These are phyloP conservation scores for Oryza meyeriana DNA, from an alignment of 176 grass and related monocot genomes.

Conservation along the genomic window DNA sequence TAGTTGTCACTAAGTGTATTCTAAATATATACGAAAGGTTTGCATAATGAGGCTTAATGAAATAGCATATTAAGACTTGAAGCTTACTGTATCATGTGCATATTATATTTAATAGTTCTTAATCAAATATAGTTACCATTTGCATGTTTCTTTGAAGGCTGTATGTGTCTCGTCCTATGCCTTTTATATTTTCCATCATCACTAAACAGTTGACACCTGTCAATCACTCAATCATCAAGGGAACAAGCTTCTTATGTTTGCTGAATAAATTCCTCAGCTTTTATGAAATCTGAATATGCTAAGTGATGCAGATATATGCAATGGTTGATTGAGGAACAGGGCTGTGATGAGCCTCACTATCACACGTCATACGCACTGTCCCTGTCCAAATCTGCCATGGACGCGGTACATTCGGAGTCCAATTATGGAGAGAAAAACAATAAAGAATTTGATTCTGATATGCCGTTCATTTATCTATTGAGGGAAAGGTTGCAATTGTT, in stretches of 20 bases:
- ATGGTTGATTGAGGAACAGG: constrained; percentile 94
- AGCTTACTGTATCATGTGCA: background rate
- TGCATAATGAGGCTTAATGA: background rate
- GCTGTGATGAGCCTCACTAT: constrained; percentile 74
- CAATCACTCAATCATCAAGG: background rate
- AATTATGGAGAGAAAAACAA: constrained; percentile 32
- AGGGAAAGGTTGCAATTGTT: constrained; percentile 90
- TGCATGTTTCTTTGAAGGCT: constrained; percentile 13
- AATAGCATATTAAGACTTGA: background rate
- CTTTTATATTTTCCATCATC: constrained; percentile 8
- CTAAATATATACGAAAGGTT: background rate
- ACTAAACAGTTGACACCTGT: background rate
- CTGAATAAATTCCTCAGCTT: constrained; percentile 9
- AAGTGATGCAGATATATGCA: constrained; percentile 74
- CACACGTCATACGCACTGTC: constrained; percentile 88
- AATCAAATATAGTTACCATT: background rate
- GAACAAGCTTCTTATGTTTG: background rate
- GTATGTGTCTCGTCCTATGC: background rate
- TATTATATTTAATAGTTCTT: background rate
- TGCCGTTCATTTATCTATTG: constrained; percentile 46
- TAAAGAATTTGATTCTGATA: constrained; percentile 38
- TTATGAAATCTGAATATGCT: constrained; percentile 1
- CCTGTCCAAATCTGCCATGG: constrained; percentile 72
- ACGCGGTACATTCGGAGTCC: constrained; percentile 42
- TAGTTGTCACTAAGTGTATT: background rate